Evolutionary conservation across 495 filamentous ascomycete species (phyloP), one percentile per base, ranked within the genome.

Genomic region (Penicillium simplicissimum): DNA sequence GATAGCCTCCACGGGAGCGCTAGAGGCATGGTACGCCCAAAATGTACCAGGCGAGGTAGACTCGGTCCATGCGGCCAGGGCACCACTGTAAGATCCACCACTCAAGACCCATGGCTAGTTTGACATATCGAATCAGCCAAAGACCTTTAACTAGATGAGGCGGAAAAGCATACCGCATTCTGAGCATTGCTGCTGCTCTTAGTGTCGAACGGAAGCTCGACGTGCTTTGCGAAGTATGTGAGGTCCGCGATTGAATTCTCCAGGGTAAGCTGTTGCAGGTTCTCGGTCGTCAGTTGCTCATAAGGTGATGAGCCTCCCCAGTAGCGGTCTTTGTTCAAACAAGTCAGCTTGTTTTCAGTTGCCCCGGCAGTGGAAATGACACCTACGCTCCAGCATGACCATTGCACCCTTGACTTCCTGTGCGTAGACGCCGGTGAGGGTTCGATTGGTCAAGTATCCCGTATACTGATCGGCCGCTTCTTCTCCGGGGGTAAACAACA

Each of bases 31-130:
- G 61, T 88, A 88, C 2, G 86, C 87, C 86, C 86, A 89, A 71
- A 87, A 87, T 0, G 85, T 88, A 9, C 85, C 87, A 1, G 86
- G 85, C 6, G 83, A 75, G 19, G 79, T 74, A 1, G 75, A 75
- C n/a, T 81, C 83, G 8, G 81, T 81, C 88, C 88, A 90, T 0
- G 81, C 86, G 4, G 86, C 67, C 55, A 89, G 71, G 6, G 86
- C 86, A 53, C 87, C 88, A 31, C 83, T 79, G 69, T 90, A 90
- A 5, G 85, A 88, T 38, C 86, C 86, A 36, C 88, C 88, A 1
- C 77, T 76, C 55, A 84, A 79, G 10, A 90, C 73, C 88, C 88
- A 90, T 5, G 88, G 87, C 52, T 81, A 48, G 28, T 35, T 53
- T 53, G n/a, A 31, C 2, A 14, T 3, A 36, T 2, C 19, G 19